Conservation (phyloP, 1,284 basidiomycete genomes). For the Rhodotorula sp. region DNA sequence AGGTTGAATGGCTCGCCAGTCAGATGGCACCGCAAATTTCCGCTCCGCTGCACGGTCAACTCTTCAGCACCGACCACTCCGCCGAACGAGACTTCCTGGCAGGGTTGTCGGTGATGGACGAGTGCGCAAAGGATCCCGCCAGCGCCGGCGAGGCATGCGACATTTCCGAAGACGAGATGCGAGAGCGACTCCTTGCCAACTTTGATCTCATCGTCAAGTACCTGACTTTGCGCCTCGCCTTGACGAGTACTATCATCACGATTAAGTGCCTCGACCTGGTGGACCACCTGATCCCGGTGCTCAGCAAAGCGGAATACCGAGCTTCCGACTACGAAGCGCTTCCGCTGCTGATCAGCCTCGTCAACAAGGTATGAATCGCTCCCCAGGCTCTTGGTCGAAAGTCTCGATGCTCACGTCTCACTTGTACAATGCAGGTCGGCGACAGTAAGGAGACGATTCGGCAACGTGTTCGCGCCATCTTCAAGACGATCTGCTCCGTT, state of each 20-base stretch:
- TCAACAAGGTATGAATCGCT: slow-evolving; percentile 69
- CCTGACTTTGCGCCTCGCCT: slow-evolving; percentile 81
- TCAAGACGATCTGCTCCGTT: slow-evolving; percentile 57
- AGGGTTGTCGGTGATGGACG: slow-evolving; percentile 69
- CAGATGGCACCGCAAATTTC: slow-evolving; percentile 87
- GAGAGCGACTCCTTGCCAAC: slow-evolving; percentile 77
- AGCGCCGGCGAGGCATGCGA: slow-evolving; percentile 62
- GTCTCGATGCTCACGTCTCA: neutral
- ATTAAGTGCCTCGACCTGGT: slow-evolving; percentile 87
- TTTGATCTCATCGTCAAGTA: slow-evolving; percentile 94
- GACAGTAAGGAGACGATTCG: slow-evolving; percentile 54
- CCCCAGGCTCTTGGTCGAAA: neutral
- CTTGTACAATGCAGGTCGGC: slow-evolving; percentile 50
- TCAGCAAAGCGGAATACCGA: slow-evolving; percentile 71
- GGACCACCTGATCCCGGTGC: slow-evolving; percentile 70
- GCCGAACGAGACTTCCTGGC: slow-evolving; percentile 88
- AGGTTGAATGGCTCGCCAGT: slow-evolving; percentile 69
- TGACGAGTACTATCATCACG: slow-evolving; percentile 88
- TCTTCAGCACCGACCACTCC: slow-evolving; percentile 95
- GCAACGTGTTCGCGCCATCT: slow-evolving; percentile 53
- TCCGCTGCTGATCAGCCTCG: slow-evolving; percentile 84
- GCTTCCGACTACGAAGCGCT: slow-evolving; percentile 83
- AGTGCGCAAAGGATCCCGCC: slow-evolving; percentile 61
- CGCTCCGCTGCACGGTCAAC: slow-evolving; percentile 68
- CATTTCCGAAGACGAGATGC: slow-evolving; percentile 58